Percentiles rank a stretch among this genome's conserved stretches.
Evolutionary conservation across 768 basidiomycete genomes (phyloP).

Genomic region (Trametes cingulata): DNA sequence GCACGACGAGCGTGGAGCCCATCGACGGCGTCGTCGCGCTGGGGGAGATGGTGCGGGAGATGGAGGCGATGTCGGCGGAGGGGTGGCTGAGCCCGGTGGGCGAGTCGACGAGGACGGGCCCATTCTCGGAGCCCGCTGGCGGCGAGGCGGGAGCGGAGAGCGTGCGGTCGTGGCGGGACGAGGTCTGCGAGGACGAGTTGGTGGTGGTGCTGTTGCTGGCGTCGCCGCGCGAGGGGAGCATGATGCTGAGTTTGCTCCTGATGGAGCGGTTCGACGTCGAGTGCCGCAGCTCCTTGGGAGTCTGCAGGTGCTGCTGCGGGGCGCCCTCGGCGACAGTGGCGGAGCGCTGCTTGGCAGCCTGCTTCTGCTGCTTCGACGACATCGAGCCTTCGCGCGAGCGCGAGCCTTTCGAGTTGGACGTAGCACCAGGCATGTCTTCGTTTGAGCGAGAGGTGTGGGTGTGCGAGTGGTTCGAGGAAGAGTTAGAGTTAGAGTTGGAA

Average conservation of each 20-base stretch:
- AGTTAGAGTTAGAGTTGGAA: conserved; percentile 14
- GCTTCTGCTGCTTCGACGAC: conserved; percentile 10
- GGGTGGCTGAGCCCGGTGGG: conserved; percentile 22
- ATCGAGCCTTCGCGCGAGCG: conserved; percentile 11
- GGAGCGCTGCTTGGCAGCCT: conserved; percentile 20
- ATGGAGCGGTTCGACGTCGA: conserved; percentile 19
- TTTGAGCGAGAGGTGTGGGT: conserved; percentile 9
- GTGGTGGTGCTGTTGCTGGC: conserved; percentile 3
- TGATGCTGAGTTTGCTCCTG: conserved; percentile 23
- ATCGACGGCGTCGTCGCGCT: conserved; percentile 14
- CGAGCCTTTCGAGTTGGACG: neutral
- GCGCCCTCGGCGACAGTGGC: conserved; percentile 21
- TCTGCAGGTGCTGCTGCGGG: conserved; percentile 6
- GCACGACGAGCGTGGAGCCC: conserved; percentile 21
- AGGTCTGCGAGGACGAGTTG: conserved; percentile 5
- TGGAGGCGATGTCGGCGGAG: conserved; percentile 1
- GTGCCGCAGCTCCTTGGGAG: conserved; percentile 18
- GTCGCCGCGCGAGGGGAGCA: conserved; percentile 20
- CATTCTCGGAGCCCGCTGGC: conserved; percentile 2
- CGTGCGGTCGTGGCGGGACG: conserved; percentile 21
- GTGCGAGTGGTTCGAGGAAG: no score
- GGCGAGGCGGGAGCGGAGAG: conserved; percentile 9
- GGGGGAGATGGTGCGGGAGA: conserved; percentile 9
- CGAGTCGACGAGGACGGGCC: conserved; percentile 29
- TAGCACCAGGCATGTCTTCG: conserved; percentile 23